Evolutionary conservation across 352 stramenopile genomes (phyloP).

Genomic region (Halophytophthora batemanensis): DNA sequence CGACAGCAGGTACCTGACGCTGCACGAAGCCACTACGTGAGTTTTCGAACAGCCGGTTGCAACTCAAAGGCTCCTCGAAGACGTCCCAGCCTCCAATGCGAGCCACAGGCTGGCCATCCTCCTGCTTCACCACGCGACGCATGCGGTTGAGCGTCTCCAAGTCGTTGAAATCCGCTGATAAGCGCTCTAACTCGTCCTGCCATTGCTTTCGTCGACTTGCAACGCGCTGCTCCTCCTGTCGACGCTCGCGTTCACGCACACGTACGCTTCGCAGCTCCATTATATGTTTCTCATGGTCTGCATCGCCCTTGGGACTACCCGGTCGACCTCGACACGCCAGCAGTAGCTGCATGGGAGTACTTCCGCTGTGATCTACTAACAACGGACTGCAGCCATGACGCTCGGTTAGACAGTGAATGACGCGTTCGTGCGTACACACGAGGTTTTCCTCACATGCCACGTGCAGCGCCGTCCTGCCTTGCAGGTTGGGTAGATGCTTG

Average conservation of each 20-base stretch:
- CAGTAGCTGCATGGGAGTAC: conserved; percentile 40
- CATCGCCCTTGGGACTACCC: conserved; percentile 52
- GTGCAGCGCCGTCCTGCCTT: conserved; percentile 64
- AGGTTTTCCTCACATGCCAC: conserved; percentile 80
- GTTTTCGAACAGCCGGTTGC: conserved; percentile 68
- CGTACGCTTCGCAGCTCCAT: conserved; percentile 31
- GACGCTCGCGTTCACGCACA: conserved; percentile 20
- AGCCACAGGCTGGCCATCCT: conserved; percentile 14
- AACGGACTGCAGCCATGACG: conserved; percentile 53
- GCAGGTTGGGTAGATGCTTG: conserved; percentile 59
- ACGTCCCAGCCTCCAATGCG: conserved; percentile 36
- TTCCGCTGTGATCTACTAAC: conserved; percentile 44
- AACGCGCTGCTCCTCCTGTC: conserved; percentile 33
- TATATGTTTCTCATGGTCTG: conserved; percentile 24
- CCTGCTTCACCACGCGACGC: conserved; percentile 34
- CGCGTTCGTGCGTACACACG: conserved; percentile 72
- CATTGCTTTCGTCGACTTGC: conserved; percentile 29
- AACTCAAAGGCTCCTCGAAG: conserved; percentile 51
- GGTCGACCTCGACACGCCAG: conserved; percentile 49
- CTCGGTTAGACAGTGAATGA: conserved; percentile 52
- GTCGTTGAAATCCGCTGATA: conserved; percentile 47
- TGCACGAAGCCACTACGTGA: conserved; percentile 56
- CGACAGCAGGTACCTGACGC: conserved; percentile 47
- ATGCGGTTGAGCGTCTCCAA: conserved; percentile 46
- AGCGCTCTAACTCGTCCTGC: conserved; percentile 37